Evolutionary conservation across 805 yeast genomes (phyloP), one percentile per base, ranked within the genome.

Genomic region (Candida piceae): DNA sequence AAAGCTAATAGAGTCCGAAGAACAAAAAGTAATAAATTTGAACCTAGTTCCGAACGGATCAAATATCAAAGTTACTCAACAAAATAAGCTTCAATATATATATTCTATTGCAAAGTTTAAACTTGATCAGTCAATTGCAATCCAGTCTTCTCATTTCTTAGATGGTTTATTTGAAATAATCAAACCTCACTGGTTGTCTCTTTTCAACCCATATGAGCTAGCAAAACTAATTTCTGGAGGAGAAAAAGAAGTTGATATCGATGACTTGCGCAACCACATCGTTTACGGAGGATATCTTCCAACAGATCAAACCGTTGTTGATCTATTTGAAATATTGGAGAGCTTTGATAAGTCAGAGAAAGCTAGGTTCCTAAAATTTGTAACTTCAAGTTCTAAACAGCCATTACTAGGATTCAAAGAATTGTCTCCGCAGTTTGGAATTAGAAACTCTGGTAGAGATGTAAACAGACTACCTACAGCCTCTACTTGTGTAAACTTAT

Each of bases 301-400:
- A 9, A 56, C 57, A 4, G 85, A 80, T 52, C 41, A 53, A n/a
- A 86, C 95, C 0, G 65, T 90, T 2, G 41, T 40, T 13, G 63
- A 74, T 40, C 76, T 93, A 46, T 88, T 96, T 89, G 78, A 79
- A 40, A 78, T 87, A 5, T 66, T 93, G 5, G 66, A 65, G 4
- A 95, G 85, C 41, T 74, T 87, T 70, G 55, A 68, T 2, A 64
- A 72, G 3, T 71, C 69, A n/a, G 85, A 87, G 38, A 68, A 77
- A 43, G 67, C 76, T 16, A 72, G 74, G 34, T 72, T 93, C 38
- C 61, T 93, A 19, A 85, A 85, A 55, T 93, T 90, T 64, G 96
- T 86, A 19, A 93, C 97, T 0, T 84, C 96, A 0, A 95, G 87
- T 1, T 81, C 96, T 1, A 72, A 89, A 41, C 96, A 95, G 0